phyloP scores from a whole-genome alignment of 768 basidiomycete species.

The Suillus ampliporus region DNA sequence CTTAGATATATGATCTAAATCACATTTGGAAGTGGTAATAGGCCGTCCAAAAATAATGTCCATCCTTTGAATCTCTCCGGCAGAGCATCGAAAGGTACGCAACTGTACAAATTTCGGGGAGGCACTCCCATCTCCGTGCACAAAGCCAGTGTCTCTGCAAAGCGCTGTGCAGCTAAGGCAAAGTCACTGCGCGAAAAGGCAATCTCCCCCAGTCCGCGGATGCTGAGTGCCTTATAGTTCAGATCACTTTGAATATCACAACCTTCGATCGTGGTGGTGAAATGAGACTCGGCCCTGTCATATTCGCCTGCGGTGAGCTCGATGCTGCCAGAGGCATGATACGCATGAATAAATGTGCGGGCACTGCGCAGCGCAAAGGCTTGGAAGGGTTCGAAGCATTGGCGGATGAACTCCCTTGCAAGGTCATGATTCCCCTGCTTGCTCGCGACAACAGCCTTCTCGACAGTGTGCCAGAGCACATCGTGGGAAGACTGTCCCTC shows the following conservation, averaged over 20 bases:
- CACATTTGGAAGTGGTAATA: background rate
- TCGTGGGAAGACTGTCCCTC: fast-evolving
- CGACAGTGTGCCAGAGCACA: background rate
- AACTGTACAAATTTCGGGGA: background rate
- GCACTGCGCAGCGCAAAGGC: background rate
- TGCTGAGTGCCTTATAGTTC: background rate
- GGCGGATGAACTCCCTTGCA: background rate
- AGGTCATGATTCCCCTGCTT: background rate
- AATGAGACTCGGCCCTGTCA: background rate
- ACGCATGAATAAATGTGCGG: background rate
- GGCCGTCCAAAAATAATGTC: background rate
- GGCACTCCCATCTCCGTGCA: background rate
- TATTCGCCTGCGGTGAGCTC: background rate
- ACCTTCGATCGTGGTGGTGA: background rate
- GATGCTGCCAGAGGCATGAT: background rate
- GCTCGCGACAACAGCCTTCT: background rate
- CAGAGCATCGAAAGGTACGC: background rate
- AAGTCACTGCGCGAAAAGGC: background rate
- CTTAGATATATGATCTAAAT: background rate
- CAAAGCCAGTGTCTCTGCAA: background rate
- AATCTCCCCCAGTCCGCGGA: background rate
- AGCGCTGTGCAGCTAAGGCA: background rate
- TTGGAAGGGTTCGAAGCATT: background rate
- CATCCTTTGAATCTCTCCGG: background rate
- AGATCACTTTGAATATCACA: background rate